A percentile compares a stretch with the other conserved stretches of the same genome.
These are phyloP conservation scores for Apophysomyces trapeziformis DNA, from an alignment of 371 early-diverging fungal species.

Conservation along the genomic window DNA sequence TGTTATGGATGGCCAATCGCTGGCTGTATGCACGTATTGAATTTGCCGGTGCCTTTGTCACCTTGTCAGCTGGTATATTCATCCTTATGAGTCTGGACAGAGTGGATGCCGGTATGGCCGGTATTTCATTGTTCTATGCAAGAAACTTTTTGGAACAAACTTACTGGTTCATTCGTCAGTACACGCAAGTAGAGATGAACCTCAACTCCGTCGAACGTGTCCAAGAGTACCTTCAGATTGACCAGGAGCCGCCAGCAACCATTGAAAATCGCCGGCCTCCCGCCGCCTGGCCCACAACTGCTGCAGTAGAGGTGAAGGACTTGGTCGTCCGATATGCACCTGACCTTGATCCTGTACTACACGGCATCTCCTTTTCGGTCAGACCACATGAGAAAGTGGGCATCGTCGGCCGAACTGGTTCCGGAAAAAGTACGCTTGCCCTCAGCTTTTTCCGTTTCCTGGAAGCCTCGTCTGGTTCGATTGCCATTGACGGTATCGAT, in stretches of 20 bases:
- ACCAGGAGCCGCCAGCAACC: constrained; percentile 68
- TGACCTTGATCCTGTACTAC: constrained; percentile 70
- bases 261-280: constrained; percentile 52
- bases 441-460: constrained; percentile 80
- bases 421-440: constrained; percentile 81
- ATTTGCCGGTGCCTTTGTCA: constrained; percentile 67
- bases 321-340: constrained; percentile 69
- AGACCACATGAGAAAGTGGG: constrained; percentile 76
- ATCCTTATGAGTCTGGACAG: constrained; percentile 54
- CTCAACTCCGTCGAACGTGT: constrained; percentile 88
- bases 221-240: constrained; percentile 72
- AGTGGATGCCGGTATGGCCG: constrained; percentile 83
- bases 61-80: constrained; percentile 68
- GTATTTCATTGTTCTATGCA: constrained; percentile 81
- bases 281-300: constrained; percentile 77
- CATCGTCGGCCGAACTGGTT: constrained; percentile 78
- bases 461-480: constrained; percentile 72
- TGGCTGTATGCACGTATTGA: constrained; percentile 83
- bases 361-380: constrained; percentile 66
- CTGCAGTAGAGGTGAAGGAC: constrained; percentile 67
- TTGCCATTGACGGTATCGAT: constrained; percentile 79
- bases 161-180: constrained; percentile 55
- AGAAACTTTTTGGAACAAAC: constrained; percentile 60
- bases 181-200: constrained; percentile 81
- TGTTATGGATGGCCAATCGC: constrained; percentile 84